Percentiles rank a stretch among this genome's conserved stretches.
Evolutionary conservation across 805 yeast species (phyloP).

Genomic region (Metschnikowia amazonensis): DNA sequence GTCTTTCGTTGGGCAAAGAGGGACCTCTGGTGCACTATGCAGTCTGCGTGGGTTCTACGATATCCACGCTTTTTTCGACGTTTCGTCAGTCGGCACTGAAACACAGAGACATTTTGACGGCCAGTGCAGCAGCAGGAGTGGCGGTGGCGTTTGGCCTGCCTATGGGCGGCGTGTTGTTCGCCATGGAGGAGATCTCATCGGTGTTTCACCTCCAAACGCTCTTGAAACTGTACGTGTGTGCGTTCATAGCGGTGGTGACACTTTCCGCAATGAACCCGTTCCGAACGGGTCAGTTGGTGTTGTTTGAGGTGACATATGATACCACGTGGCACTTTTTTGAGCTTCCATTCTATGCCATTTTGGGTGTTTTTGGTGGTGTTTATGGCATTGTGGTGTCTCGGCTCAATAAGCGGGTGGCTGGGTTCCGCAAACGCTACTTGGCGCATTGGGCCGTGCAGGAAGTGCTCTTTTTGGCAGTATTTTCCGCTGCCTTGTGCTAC

Average conservation of each 20-base stretch:
- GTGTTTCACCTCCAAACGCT: constrained; percentile 72
- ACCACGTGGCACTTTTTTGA: constrained; percentile 85
- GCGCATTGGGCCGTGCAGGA: constrained; percentile 61
- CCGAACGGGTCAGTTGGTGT: constrained; percentile 88
- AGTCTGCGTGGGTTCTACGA: constrained; percentile 86
- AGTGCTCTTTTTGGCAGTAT: constrained; percentile 57
- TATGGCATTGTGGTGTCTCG: constrained; percentile 78
- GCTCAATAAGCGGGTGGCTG: constrained; percentile 70
- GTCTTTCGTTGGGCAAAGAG: constrained; percentile 92
- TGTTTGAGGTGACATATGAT: constrained; percentile 88
- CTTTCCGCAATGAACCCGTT: constrained; percentile 84
- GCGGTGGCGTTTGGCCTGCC: constrained; percentile 98
- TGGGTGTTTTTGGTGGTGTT: constrained; percentile 90
- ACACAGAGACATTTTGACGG: constrained; percentile 65
- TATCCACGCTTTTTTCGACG: constrained; percentile 51
- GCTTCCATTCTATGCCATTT: constrained; percentile 67
- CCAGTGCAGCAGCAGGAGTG: constrained; percentile 96
- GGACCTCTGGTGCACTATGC: constrained; percentile 99
- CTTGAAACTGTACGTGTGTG: constrained; percentile 90
- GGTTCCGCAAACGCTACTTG: constrained; percentile 71
- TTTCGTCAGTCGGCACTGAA: constrained; percentile 45
- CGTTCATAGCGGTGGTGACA: constrained; percentile 80
- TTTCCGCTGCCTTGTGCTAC: constrained; percentile 76
- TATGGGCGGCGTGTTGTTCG: constrained; percentile 91
- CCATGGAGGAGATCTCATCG: constrained; percentile 84